phyloP scores from a whole-genome alignment of 163 green algal species.

The Prototheca wickerhamii region DNA sequence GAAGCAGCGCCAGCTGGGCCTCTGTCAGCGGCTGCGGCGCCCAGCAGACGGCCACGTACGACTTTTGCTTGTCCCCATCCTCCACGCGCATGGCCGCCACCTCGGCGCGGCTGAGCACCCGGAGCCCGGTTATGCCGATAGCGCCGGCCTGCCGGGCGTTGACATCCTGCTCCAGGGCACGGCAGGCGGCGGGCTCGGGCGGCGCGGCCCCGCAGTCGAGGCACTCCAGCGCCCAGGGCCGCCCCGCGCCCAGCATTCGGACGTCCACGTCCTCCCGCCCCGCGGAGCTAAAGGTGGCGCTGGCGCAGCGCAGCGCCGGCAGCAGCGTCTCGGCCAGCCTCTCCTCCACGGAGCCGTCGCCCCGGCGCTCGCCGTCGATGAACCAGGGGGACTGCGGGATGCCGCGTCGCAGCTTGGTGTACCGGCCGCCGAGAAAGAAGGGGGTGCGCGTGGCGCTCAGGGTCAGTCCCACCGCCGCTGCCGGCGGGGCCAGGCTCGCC shows the following conservation, averaged over 20 bases:
- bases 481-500: not conserved
- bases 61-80: slow-evolving; percentile 74
- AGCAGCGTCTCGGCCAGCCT: slow-evolving; percentile 22
- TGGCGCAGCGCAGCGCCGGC: slow-evolving; percentile 18
- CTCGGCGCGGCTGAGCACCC: slow-evolving; percentile 1
- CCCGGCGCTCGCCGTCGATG: slow-evolving; percentile 32
- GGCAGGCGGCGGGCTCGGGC: slow-evolving; percentile 2
- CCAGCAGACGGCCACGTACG: slow-evolving; percentile 62
- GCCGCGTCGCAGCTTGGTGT: slow-evolving; percentile 46
- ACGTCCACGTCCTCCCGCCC: slow-evolving; percentile 84
- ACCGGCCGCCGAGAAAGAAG: slow-evolving; percentile 20
- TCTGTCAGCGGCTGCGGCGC: slow-evolving; percentile 24
- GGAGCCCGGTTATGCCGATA: slow-evolving; percentile 10
- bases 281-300: slow-evolving; percentile 30
- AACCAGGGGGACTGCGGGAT: slow-evolving; percentile 37
- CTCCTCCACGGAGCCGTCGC: slow-evolving; percentile 38
- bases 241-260: slow-evolving; percentile 69
- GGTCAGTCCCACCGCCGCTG: not conserved
- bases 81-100: slow-evolving; percentile 49
- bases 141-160: not conserved
- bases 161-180: slow-evolving; percentile 10
- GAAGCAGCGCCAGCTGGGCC: slow-evolving; percentile 35
- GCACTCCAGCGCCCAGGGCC: slow-evolving; percentile 74
- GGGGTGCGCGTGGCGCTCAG: not conserved
- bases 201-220: slow-evolving; percentile 22